Base-by-base conservation (phyloP, 306 rosid genomes). In the Cercis canadensis region DNA sequence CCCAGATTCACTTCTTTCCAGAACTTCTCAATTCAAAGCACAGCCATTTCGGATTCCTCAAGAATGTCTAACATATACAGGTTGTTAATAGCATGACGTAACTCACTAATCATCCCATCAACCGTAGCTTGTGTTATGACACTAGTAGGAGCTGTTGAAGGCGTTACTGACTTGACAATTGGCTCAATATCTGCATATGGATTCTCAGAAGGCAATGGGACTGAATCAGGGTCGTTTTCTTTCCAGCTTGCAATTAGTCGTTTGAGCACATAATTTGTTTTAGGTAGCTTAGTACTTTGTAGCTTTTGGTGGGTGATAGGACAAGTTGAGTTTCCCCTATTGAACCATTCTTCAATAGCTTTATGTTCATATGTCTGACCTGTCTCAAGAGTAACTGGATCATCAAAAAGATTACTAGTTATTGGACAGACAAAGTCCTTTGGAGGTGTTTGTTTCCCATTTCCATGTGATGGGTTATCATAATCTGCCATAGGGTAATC, bases 351-450 rank as follows among this genome's bases (percentile, higher is more conserved):
- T 51, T 87, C 96, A 10, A 89, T 93, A 5, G 98, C 98, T 74
- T 54, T 75, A 8, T 96, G 89, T 85, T 93, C 98, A 55, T 84
- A 93, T 62, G 98, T 90, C 69, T 93, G 97, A 29, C 97, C 98
- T 8, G 97, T 93, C 81, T 93, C 97, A 37, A 93, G 89, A 44
- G 98, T 93, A 68, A 93, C 98, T 0, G 98, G 98, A 73, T 93
- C 98, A 74, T 90, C 84, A 83, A 93, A 93, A n/a, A 93, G 64
- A 76, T 88, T 85, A 79, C 92, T 88, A 17, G 97, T 93, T 62
- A 89, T 93, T 62, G 98, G 96, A 73, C 98, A 93, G 39, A 90
- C 92, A 70, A 89, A 90, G 76, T 93, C 97, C 81, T 93, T 87
- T 14, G 97, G 94, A 71, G 90, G 87, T 32, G 87, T 63, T 32